Evolutionary conservation across 176 grass and related monocot genomes (phyloP).

Genomic region (Oropetium thomaeum): DNA sequence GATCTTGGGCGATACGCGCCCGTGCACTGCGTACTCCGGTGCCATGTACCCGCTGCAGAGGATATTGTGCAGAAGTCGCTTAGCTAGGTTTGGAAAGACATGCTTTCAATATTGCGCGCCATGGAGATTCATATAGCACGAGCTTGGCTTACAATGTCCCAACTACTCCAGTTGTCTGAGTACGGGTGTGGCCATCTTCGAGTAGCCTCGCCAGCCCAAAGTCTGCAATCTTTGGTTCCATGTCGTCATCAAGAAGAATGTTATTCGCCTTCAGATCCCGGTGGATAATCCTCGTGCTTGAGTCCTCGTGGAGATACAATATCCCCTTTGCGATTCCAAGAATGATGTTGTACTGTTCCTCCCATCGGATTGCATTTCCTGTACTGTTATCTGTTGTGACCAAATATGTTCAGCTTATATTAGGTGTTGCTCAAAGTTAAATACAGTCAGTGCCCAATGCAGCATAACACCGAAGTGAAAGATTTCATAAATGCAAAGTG

Average conservation of each 20-base stretch:
- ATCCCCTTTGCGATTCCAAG: slow-evolving; percentile 45
- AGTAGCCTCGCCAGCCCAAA: slow-evolving; percentile 43
- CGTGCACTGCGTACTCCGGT: background rate
- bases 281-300: slow-evolving; percentile 43
- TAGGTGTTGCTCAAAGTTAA: background rate
- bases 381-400: slow-evolving; percentile 3
- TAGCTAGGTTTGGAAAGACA: background rate
- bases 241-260: slow-evolving; percentile 33
- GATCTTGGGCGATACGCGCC: slow-evolving; percentile 39
- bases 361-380: slow-evolving; percentile 6
- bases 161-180: slow-evolving; percentile 13
- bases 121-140: background rate
- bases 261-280: slow-evolving; percentile 46
- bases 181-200: slow-evolving; percentile 23
- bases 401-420: background rate
- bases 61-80: background rate
- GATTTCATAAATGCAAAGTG: background rate
- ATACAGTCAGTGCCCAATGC: background rate
- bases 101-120: background rate
- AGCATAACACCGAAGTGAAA: background rate
- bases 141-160: slow-evolving; percentile 41
- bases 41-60: slow-evolving; percentile 43
- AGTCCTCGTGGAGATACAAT: slow-evolving; percentile 54
- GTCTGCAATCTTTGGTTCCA: slow-evolving; percentile 51
- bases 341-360: slow-evolving; percentile 36